Evolutionary conservation across 148 eudicot genomes (phyloP).

Genomic region (Camellia sinensis): DNA sequence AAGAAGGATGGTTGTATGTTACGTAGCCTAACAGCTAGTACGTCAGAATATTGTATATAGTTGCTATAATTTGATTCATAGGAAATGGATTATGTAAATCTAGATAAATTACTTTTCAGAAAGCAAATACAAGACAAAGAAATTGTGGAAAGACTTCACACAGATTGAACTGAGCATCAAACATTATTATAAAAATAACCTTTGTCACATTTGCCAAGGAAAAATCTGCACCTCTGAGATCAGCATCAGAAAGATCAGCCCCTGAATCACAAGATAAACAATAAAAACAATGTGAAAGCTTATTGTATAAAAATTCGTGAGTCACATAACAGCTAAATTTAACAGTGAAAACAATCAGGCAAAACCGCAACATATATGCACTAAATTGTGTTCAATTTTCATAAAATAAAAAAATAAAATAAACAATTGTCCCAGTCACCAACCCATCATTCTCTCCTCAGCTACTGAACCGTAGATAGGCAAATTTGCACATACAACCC

Average conservation of each 20-base stretch:
- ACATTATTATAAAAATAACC: slow-evolving; percentile 33
- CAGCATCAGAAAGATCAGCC: slow-evolving; percentile 96
- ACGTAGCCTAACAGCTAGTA: background rate
- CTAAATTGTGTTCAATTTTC: background rate
- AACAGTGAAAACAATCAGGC: background rate
- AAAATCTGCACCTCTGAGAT: slow-evolving; percentile 91
- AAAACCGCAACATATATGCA: background rate
- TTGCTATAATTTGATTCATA: background rate
- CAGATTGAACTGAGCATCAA: background rate
- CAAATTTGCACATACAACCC: no score
- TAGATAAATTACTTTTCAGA: background rate
- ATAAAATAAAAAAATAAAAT: background rate
- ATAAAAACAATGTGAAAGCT: background rate
- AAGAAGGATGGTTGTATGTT: no score
- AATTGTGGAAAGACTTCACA: background rate
- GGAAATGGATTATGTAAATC: background rate
- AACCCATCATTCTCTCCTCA: background rate
- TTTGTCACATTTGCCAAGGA: slow-evolving; percentile 85
- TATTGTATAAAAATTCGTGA: background rate
- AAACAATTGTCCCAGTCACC: background rate
- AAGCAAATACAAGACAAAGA: background rate
- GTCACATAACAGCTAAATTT: background rate
- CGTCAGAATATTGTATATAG: background rate
- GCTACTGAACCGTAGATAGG: no score
- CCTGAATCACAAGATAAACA: slow-evolving; percentile 43